Evolutionary conservation across 2,329 filamentous ascomycete species (phyloP).

Genomic region (Colletotrichum navitas): DNA sequence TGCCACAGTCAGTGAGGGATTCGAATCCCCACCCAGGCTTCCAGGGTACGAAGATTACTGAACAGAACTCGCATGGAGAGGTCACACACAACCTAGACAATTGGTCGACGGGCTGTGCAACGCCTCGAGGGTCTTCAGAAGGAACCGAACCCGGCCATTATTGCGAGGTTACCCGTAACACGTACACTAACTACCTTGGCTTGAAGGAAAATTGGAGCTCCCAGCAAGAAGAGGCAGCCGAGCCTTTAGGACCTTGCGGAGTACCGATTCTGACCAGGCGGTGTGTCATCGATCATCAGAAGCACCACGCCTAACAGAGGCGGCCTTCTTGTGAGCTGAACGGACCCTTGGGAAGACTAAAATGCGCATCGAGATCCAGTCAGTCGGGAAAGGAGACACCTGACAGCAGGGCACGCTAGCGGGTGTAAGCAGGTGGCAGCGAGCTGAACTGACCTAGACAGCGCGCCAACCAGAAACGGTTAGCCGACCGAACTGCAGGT

Average conservation of each 20-base stretch:
- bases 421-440: neutral
- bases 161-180: neutral
- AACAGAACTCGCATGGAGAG: conserved; percentile 17
- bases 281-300: neutral
- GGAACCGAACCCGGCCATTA: neutral
- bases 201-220: neutral
- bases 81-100: neutral
- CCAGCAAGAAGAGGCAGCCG: neutral
- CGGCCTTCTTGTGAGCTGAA: neutral
- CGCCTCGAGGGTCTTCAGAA: neutral
- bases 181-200: no score
- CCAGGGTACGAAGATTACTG: conserved; percentile 26
- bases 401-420: conserved; percentile 17
- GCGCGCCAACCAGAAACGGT: conserved; percentile 28
- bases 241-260: neutral
- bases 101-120: neutral
- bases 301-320: neutral
- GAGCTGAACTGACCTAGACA: conserved; percentile 32
- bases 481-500: conserved; percentile 30
- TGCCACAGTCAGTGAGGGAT: neutral
- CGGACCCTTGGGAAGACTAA: conserved; percentile 1
- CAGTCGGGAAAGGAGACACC: conserved; percentile 35
- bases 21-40: neutral
- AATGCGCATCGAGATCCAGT: conserved; percentile 29
- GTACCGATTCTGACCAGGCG: neutral